A percentile compares a stretch with the other conserved stretches of the same genome.
Evolutionary conservation across 176 grass and related monocot genomes (phyloP).

Genomic region (Rhynchospora breviuscula): DNA sequence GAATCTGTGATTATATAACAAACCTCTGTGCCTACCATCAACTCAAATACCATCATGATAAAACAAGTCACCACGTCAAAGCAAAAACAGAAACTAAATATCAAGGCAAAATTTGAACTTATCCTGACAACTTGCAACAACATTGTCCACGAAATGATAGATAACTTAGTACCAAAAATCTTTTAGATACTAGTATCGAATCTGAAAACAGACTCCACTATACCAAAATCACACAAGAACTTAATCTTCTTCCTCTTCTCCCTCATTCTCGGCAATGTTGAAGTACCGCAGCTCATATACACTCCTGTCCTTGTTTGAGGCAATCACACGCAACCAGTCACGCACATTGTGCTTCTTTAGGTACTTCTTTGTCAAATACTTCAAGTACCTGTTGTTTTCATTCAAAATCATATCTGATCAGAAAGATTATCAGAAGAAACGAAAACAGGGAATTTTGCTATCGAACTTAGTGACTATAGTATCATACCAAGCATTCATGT

Average conservation of each 20-base stretch:
- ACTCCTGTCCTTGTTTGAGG: slow-evolving; percentile 68
- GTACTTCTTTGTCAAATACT: slow-evolving; percentile 95
- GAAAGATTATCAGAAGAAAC: not conserved
- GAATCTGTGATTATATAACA: not conserved
- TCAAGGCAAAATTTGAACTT: slow-evolving; percentile 15
- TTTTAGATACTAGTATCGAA: slow-evolving; percentile 17
- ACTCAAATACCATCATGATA: not conserved
- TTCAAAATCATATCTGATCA: not conserved
- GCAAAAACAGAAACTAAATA: not conserved
- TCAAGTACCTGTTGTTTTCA: slow-evolving; percentile 53
- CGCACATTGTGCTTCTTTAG: slow-evolving; percentile 90
- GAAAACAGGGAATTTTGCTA: not conserved
- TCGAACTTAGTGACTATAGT: no score
- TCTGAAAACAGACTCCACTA: not conserved
- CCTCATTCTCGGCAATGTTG: slow-evolving; percentile 87
- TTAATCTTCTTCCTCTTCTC: slow-evolving; percentile 75
- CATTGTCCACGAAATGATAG: not conserved
- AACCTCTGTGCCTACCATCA: not conserved
- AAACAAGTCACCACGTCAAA: not conserved
- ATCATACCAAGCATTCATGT: no score
- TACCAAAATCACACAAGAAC: slow-evolving; percentile 7
- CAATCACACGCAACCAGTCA: slow-evolving; percentile 80
- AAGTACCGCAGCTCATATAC: slow-evolving; percentile 82
- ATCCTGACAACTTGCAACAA: not conserved
- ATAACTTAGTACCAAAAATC: not conserved